A percentile compares a stretch with the other conserved stretches of the same genome.
These are phyloP conservation scores for Lenwebbia sp. DNA, from an alignment of 345 rosid genomes.

Conservation along the genomic window DNA sequence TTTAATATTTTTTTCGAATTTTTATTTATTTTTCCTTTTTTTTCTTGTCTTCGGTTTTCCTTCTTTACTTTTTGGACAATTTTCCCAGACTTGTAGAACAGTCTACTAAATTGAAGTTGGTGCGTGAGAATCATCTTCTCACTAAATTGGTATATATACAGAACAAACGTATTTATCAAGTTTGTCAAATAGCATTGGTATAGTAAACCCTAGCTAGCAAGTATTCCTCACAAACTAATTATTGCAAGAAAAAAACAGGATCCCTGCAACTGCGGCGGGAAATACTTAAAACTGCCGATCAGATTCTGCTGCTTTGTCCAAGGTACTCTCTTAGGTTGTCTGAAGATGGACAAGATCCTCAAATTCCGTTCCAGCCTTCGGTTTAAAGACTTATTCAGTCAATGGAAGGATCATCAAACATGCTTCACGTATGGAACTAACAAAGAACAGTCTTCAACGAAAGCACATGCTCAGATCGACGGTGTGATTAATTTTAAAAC, in stretches of 20 bases:
- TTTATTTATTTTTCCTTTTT: no score
- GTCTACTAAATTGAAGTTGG: no score
- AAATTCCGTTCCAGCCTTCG: background rate
- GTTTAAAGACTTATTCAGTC: background rate
- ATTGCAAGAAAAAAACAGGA: background rate
- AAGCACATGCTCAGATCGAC: no score
- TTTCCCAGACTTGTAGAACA: no score
- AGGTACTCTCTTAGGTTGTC: background rate
- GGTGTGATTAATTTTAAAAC: background rate
- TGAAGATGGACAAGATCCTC: background rate
- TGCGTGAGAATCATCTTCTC: no score
- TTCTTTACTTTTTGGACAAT: no score
- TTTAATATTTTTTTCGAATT: no score
- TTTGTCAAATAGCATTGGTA: background rate
- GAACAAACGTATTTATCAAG: background rate
- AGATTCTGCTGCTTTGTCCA: background rate
- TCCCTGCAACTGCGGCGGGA: background rate
- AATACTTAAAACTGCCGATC: background rate
- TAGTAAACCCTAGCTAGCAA: background rate
- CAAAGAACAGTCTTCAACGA: background rate
- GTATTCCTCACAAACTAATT: background rate
- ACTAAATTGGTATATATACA: no score
- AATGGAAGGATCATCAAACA: background rate
- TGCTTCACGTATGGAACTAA: background rate
- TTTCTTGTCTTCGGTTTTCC: no score